These are phyloP conservation scores for Pythium utonaiense DNA, from an alignment of 352 stramenopile species.

Conservation along the genomic window DNA sequence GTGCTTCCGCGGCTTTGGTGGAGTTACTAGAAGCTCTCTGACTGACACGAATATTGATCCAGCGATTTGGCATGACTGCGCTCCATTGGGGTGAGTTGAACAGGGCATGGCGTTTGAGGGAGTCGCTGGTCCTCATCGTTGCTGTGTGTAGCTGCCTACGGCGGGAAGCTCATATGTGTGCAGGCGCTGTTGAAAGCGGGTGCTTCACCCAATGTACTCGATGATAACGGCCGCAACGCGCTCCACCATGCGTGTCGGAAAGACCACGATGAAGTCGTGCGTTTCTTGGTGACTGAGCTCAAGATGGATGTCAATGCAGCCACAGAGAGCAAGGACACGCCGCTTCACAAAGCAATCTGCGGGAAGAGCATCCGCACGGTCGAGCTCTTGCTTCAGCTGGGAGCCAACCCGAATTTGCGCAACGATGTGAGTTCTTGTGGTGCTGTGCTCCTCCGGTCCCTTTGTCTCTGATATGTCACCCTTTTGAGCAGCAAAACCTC, in stretches of 20 bases:
- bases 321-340: constrained; percentile 72
- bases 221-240: constrained; percentile 62
- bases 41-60: no score
- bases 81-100: constrained; percentile 65
- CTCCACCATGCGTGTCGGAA: constrained; percentile 77
- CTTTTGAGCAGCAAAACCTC: constrained; percentile 45
- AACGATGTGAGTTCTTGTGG: constrained; percentile 48
- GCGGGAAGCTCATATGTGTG: constrained; percentile 47
- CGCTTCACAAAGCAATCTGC: constrained; percentile 65
- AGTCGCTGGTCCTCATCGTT: neutral
- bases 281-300: constrained; percentile 39
- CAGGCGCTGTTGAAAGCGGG: constrained; percentile 52
- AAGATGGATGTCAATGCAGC: constrained; percentile 55
- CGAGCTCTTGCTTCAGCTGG: constrained; percentile 56
- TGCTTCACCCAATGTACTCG: constrained; percentile 31
- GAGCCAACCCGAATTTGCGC: constrained; percentile 47
- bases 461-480: neutral
- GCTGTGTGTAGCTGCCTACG: constrained; percentile 41
- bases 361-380: constrained; percentile 55
- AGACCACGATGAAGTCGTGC: constrained; percentile 61
- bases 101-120: neutral
- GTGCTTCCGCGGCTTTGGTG: neutral
- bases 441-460: neutral
- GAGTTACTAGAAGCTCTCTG: neutral
- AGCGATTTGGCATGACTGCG: constrained; percentile 82